Conservation (phyloP, 192 early-diverging fungal species). For the Kappamyces sp. region DNA sequence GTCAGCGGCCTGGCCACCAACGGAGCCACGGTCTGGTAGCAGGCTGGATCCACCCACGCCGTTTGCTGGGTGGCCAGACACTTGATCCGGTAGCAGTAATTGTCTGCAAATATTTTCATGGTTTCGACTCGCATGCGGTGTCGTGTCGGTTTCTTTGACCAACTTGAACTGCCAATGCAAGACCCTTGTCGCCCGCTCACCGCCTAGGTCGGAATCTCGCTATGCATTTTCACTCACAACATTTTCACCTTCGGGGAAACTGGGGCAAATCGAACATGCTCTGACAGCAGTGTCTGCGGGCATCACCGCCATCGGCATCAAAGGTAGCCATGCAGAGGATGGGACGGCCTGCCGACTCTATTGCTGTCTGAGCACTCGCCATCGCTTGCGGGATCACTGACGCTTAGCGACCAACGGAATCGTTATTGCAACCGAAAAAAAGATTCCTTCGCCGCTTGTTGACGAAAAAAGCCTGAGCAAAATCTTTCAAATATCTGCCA, state of each 20-base stretch:
- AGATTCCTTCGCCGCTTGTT: slow-evolving; percentile 84
- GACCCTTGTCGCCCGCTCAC: too few species aligned
- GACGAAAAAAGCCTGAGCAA: slow-evolving; percentile 91
- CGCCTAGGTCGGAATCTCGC: slow-evolving; percentile 19
- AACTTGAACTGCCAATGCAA: too few species aligned
- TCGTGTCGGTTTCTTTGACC: too few species aligned
- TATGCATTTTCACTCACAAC: slow-evolving; percentile 99
- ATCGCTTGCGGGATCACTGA: not conserved
- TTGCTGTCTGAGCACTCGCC: slow-evolving; percentile 2
- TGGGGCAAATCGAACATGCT: slow-evolving; percentile 98
- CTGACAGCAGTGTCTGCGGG: slow-evolving; percentile 86
- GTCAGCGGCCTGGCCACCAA: too few species aligned
- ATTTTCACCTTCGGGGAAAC: slow-evolving; percentile 98
- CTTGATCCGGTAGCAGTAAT: slow-evolving; percentile 75
- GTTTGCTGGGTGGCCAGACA: slow-evolving; percentile 6
- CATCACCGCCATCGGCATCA: slow-evolving; percentile 90
- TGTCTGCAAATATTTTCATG: slow-evolving; percentile 46
- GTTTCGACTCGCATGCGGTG: too few species aligned
- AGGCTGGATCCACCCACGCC: slow-evolving; percentile 76
- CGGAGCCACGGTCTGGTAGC: too few species aligned
- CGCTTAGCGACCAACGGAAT: slow-evolving; percentile 85
- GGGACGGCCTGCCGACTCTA: not conserved
- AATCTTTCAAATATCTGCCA: slow-evolving; percentile 80
- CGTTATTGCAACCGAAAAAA: slow-evolving; percentile 98
- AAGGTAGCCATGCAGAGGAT: slow-evolving; percentile 50